Evolutionary conservation across 2,329 filamentous ascomycete genomes (phyloP).

Genomic region (Phoma sp.): DNA sequence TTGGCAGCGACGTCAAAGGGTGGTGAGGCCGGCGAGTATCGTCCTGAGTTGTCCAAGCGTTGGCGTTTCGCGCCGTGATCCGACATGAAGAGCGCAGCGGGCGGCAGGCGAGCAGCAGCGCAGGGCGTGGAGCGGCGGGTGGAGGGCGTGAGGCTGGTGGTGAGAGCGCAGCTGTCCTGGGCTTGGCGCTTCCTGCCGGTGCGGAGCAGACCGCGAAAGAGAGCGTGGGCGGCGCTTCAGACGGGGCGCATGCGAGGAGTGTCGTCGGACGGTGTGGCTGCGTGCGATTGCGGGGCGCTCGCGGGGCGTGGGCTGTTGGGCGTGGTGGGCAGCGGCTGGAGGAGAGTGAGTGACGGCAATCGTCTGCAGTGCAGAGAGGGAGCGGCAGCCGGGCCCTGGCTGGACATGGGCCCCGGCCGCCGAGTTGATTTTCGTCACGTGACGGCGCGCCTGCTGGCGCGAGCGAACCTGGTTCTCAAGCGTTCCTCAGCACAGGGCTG

Average conservation of each 20-base stretch:
- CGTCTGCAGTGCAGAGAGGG: slow-evolving; percentile 6
- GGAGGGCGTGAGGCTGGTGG: slow-evolving; percentile 26
- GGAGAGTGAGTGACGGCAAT: slow-evolving; percentile 15
- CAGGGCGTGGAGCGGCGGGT: slow-evolving; percentile 15
- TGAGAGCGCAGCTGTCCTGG: slow-evolving; percentile 20
- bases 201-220: slow-evolving; percentile 39
- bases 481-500: background rate
- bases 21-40: slow-evolving; percentile 54
- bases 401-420: too few relatives aligned
- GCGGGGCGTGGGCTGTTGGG: slow-evolving; percentile 7
- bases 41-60: slow-evolving; percentile 47
- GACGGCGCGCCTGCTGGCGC: background rate
- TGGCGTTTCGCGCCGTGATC: slow-evolving; percentile 47
- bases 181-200: slow-evolving; percentile 34
- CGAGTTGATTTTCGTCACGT: background rate
- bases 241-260: slow-evolving; percentile 38
- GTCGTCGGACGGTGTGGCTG: slow-evolving; percentile 13
- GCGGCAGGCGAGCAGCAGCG: slow-evolving; percentile 12
- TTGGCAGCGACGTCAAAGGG: slow-evolving; percentile 49
- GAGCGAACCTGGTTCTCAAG: too few relatives aligned
- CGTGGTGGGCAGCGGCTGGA: slow-evolving; percentile 11
- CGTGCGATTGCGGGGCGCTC: slow-evolving; percentile 5
- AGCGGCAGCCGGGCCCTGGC: background rate
- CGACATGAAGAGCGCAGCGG: slow-evolving; percentile 39
- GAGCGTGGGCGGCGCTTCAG: slow-evolving; percentile 31